Percentiles rank a stretch among this genome's conserved stretches.
phyloP scores from a whole-genome alignment of 768 basidiomycete genomes.

The Xerocomus brunneocitrinus region DNA sequence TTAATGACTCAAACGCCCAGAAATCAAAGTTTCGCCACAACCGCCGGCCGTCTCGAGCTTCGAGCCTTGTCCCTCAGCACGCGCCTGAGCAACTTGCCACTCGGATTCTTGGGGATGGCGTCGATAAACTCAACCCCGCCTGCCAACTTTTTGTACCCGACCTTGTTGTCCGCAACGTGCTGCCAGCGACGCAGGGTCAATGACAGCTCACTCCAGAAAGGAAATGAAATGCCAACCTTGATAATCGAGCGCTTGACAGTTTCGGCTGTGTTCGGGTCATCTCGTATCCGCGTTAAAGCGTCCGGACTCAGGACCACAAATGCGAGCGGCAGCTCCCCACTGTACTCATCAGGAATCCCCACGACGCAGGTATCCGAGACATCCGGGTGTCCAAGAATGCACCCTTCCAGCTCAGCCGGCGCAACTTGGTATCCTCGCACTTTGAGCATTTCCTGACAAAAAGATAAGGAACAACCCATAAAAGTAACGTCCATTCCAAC shows the following conservation, averaged over 20 bases:
- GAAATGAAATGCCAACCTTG: conserved; percentile 42
- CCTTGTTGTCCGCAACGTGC: conserved; percentile 57
- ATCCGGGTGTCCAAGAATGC: conserved; percentile 55
- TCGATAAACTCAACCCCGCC: conserved; percentile 64
- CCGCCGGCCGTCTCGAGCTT: conserved; percentile 2
- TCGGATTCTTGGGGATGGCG: conserved; percentile 63
- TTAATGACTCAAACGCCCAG: too few relatives aligned
- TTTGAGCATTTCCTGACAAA: conserved; percentile 63
- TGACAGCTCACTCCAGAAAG: background rate
- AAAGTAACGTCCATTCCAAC: conserved; percentile 27
- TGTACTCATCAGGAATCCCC: conserved; percentile 66
- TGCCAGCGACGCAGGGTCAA: conserved; percentile 16
- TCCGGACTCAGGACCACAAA: conserved; percentile 52
- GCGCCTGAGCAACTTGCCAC: conserved; percentile 61
- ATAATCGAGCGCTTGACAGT: conserved; percentile 39
- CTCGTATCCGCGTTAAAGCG: conserved; percentile 32
- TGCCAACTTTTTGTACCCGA: conserved; percentile 54
- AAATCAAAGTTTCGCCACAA: conserved; percentile 29
- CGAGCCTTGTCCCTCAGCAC: conserved; percentile 50
- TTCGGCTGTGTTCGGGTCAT: conserved; percentile 31
- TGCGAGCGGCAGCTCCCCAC: conserved; percentile 70
- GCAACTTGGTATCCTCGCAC: conserved; percentile 56
- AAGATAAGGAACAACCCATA: background rate
- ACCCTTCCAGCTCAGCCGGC: conserved; percentile 64
- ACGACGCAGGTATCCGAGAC: conserved; percentile 64